Evolutionary conservation across 2,329 filamentous ascomycete species (phyloP).

Genomic region (Colletotrichum sp.): DNA sequence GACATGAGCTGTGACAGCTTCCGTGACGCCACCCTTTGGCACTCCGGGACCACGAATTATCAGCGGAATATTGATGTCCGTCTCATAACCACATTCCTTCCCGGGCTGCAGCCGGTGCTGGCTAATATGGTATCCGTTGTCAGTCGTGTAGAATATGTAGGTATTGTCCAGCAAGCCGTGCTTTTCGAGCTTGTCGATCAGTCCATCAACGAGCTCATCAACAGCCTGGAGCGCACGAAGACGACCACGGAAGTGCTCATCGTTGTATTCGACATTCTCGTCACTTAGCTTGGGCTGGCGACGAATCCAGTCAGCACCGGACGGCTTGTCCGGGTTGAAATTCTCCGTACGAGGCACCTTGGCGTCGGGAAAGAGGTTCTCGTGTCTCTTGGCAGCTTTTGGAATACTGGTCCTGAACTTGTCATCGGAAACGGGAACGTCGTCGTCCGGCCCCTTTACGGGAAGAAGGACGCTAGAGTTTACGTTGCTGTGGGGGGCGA

Average conservation of each 20-base stretch:
- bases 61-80: conserved; percentile 57
- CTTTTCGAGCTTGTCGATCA: conserved; percentile 38
- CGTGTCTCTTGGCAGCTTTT: conserved; percentile 56
- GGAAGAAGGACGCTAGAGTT: conserved; percentile 48
- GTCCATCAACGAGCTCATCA: conserved; percentile 47
- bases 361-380: conserved; percentile 62
- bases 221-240: conserved; percentile 49
- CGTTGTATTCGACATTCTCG: conserved; percentile 37
- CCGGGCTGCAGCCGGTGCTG: conserved; percentile 58
- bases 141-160: conserved; percentile 57
- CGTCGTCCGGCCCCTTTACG: conserved; percentile 57
- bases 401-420: conserved; percentile 29
- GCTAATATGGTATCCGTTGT: conserved; percentile 60
- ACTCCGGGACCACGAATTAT: conserved; percentile 55
- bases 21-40: conserved; percentile 36
- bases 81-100: conserved; percentile 56
- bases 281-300: conserved; percentile 38
- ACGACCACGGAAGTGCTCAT: conserved; percentile 44
- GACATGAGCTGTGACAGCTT: conserved; percentile 53
- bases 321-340: conserved; percentile 64
- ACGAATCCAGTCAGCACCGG: conserved; percentile 50
- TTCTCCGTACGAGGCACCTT: conserved; percentile 67
- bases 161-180: conserved; percentile 43
- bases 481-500: conserved; percentile 35
- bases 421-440: conserved; percentile 61